Base-by-base conservation (phyloP, 116 monocot genomes). In the Iris pallida region DNA sequence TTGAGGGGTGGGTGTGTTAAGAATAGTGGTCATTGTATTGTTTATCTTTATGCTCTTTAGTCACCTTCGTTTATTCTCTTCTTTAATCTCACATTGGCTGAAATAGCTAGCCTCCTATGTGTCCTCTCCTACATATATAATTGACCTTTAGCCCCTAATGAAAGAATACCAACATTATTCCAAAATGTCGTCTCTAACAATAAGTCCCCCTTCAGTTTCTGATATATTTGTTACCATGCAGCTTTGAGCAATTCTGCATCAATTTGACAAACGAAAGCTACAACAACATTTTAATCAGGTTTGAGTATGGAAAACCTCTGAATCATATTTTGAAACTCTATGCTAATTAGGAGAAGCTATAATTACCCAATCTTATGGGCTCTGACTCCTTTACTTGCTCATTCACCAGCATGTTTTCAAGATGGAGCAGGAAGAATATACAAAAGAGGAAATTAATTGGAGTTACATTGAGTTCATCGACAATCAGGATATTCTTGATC, bases 381-480 rank as follows among this genome's bases (percentile, higher is more conserved):
- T 70, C 52, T 57, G 42, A 69, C 43, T 10, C 46, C 19, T 49
- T 62, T 42, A 2, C 53, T 44, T 6, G 68, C 40, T 65, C 61
- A 49, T 71, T 45, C 9, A 54, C 59, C 89, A 95, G 91, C 95
- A 95, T 81, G 95, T 95, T 44, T 95, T 95, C 66, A 95, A 95
- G 69, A 95, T 95, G 95, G 95, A 95, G 80, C 95, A 95, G 71
- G 95, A 95, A 75, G 95, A 95, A 75, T 95, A 95, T 58, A 95
- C 86, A 9, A 95, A 86, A 75, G 95, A 95, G 68, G 91, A 91
- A 80, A 95, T 95, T 16, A 74, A 84, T 77, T 95, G 95, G 95
- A 95, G 95, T 66, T 95, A 95, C 71, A 95, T 95, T 61, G 95
- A 95, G 47, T 95, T 91, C 64, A 72, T 95, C 73, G 95, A 95